Base-by-base conservation (phyloP, 176 grass and related monocot genomes). In the Avena atlantica region DNA sequence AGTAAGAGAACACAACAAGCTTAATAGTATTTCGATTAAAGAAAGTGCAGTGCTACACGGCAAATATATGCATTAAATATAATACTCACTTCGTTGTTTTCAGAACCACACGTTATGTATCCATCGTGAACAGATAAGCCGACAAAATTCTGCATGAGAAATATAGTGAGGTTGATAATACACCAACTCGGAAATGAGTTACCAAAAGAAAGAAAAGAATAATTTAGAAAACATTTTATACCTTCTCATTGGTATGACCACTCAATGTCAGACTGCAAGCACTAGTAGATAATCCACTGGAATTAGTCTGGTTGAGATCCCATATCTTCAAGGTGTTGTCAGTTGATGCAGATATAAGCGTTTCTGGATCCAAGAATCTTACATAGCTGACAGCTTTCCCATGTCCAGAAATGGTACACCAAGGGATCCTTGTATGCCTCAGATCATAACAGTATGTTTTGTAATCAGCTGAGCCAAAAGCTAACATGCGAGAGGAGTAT, bases 221-320 rank as follows among this genome's bases (percentile, higher is more conserved):
- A 17, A 31, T 58, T 47, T n/a, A 62, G 27, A 70, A 74, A 61
- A 62, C 34, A 14, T 42, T 37, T 7, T 59, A 5, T 86, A 98
- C 95, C 93, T 99, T 99, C 86, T 99, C 97, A 42, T 99, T 97
- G 76, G 94, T 93, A 89, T 99, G 97, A 61, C 97, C 97, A 34
- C 74, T 88, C 74, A 99, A 83, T 17, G 94, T 97, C 79, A 93
- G 78, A 68, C 80, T 88, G 78, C 94, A 99, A 31, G 94, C 91
- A 74, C 72, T 84, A 67, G 82, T 74, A 55, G 94, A 99, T 42
- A 94, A 86, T 68, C 92, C 97, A 51, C 67, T 89, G 47, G 85
- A 61, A 83, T 68, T 93, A 72, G 97, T 97, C 81, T 4, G 68
- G 79, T 86, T 94, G 81, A 99, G 94, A 87, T 99, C 94, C 97